Conservation (phyloP, 2,329 filamentous ascomycete genomes). For the Trichoderma simmonsii region DNA sequence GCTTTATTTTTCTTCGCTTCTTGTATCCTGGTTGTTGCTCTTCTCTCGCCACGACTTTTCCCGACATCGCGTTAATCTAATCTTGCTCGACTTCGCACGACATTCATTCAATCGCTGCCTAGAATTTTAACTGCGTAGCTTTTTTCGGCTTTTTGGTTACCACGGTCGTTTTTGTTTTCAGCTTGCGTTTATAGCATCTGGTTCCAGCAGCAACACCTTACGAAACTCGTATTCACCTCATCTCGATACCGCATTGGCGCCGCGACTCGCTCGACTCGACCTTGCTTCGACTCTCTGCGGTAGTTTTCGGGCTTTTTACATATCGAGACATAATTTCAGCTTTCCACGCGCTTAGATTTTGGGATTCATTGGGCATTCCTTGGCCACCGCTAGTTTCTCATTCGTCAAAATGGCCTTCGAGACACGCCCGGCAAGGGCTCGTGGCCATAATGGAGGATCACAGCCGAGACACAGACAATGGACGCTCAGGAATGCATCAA, state of each 20-base stretch:
- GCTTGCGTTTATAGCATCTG: constrained; percentile 26
- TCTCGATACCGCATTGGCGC: neutral
- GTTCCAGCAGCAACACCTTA: constrained; percentile 25
- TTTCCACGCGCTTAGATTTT: neutral
- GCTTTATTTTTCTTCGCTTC: constrained; percentile 8
- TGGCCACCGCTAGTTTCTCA: constrained; percentile 1
- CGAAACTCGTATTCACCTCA: neutral
- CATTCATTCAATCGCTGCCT: constrained; percentile 11
- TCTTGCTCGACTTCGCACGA: constrained; percentile 7
- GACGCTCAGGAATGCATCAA: constrained; percentile 23
- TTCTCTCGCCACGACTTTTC: constrained; percentile 10
- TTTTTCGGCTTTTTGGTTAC: constrained; percentile 31
- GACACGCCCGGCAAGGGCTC: constrained; percentile 18
- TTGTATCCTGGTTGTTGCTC: constrained; percentile 10
- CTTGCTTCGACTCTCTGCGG: neutral
- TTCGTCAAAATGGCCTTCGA: constrained; percentile 9
- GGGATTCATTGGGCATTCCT: neutral
- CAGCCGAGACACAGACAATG: constrained; percentile 21
- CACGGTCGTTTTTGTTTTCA: constrained; percentile 22
- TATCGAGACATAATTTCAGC: neutral
- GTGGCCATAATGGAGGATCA: neutral
- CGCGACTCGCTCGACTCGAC: neutral
- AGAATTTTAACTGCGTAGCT: neutral
- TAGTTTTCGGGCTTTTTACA: neutral
- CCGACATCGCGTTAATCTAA: constrained; percentile 3